Evolutionary conservation across 345 rosid genomes (phyloP), one percentile per base, ranked within the genome.

Genomic region (Theobroma cacao): DNA sequence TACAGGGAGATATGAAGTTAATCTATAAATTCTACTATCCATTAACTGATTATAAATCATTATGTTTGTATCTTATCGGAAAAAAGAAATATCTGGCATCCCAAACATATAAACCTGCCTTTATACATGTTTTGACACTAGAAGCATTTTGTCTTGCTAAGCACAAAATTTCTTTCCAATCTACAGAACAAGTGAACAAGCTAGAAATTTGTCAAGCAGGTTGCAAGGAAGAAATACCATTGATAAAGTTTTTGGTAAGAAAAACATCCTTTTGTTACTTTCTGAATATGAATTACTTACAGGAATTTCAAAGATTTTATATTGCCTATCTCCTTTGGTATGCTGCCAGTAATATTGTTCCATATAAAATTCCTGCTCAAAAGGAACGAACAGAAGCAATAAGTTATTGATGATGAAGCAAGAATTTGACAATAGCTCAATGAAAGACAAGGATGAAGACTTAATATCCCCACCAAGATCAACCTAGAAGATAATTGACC

Each of bases 281-380:
- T 75, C 13, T 9, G 59, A 63, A 31, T 4, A 76, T 48, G 48
- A 65, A 69, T 36, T 48, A 61, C 89, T 85, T 81, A 88, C 89
- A 88, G 82, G 60, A 43, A 70, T 66, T 71, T 59, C 77, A 88
- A 77, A 62, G 73, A 41, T 71, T 79, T 82, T 75, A 88, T 63
- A 38, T 81, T 80, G 78, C 89, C 82, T 22, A 88, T 58, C 78
- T 85, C 86, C 78, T 81, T 81, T 22, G 90, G 90, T 64, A 88
- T 74, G 55, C 75, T 84, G 53, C 89, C 89, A 15, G 78, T 80
- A 15, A 88, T 79, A 34, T 82, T 75, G 38, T 86, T 88, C 89
- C 89, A 88, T 89, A 88, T 84, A 43, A 88, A 84, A 79, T 88
- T 82, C 82, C 89, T 84, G 82, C 33, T 7, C 13, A 56, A 73